Percentiles rank a stretch among this genome's conserved stretches.
phyloP scores from a whole-genome alignment of 306 rosid species.

The Malus sylvestris region DNA sequence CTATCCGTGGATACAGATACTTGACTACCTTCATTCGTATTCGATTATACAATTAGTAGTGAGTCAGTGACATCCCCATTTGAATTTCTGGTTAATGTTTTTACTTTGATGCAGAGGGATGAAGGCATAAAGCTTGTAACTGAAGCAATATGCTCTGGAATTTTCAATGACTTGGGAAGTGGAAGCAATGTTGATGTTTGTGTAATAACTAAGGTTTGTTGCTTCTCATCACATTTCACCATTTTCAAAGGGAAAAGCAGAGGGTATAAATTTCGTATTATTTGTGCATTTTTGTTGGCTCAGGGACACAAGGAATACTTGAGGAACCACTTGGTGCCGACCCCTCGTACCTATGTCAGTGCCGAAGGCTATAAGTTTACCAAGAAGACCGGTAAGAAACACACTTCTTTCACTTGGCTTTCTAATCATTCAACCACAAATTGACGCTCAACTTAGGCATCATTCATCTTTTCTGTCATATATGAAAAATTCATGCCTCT shows the following conservation, averaged over 20 bases:
- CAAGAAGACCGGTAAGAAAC: constrained; percentile 69
- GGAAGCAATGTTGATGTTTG: constrained; percentile 95
- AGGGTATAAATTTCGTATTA: neutral
- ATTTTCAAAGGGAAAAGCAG: neutral
- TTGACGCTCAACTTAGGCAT: neutral
- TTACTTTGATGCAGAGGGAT: constrained; percentile 48
- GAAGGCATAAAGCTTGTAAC: constrained; percentile 66
- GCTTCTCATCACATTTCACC: constrained; percentile 3
- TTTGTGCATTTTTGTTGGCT: neutral
- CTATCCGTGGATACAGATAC: neutral
- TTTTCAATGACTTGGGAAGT: constrained; percentile 93
- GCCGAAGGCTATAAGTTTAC: constrained; percentile 56
- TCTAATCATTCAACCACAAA: neutral
- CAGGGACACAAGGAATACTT: constrained; percentile 93
- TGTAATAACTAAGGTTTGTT: constrained; percentile 85
- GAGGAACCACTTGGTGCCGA: constrained; percentile 77
- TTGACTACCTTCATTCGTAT: neutral
- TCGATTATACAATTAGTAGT: neutral
- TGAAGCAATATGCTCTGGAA: constrained; percentile 92
- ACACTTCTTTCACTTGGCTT: neutral
- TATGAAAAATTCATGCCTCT: neutral
- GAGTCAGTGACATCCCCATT: neutral
- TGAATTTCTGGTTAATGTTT: neutral
- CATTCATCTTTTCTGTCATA: neutral
- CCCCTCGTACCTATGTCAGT: constrained; percentile 79